These are phyloP conservation scores for Mortierella sp. DNA, from an alignment of 371 early-diverging fungal species.

Conservation along the genomic window DNA sequence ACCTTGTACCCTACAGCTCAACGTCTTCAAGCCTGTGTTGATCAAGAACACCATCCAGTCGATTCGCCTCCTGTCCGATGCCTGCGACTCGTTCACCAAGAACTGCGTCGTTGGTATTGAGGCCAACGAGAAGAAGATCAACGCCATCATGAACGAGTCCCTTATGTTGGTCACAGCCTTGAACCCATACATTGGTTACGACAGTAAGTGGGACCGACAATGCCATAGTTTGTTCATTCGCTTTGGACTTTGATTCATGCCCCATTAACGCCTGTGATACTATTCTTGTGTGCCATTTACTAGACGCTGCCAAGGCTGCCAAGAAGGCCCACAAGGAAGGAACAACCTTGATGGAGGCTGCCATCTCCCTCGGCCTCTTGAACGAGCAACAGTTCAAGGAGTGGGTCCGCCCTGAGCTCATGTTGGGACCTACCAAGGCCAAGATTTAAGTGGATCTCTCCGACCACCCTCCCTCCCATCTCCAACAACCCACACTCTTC, in stretches of 20 bases:
- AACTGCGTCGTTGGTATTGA: conserved; percentile 94
- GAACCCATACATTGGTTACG: conserved; percentile 89
- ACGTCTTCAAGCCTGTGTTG: conserved; percentile 98
- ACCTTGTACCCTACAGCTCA: no score
- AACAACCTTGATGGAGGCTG: conserved; percentile 84
- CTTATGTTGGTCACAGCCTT: conserved; percentile 93
- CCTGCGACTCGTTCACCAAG: conserved; percentile 84
- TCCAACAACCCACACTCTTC: no score
- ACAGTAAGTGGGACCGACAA: conserved; percentile 56
- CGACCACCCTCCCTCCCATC: no score
- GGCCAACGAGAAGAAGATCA: conserved; percentile 90
- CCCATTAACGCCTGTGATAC: no score
- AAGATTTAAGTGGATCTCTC: conserved; percentile 25
- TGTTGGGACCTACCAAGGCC: conserved; percentile 72
- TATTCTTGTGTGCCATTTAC: conserved; percentile 4
- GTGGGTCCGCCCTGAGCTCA: conserved; percentile 92
- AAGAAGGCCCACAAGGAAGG: conserved; percentile 95
- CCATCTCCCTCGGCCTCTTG: conserved; percentile 81
- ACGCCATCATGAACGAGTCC: conserved; percentile 83
- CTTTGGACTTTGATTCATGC: no score
- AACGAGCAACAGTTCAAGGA: conserved; percentile 89
- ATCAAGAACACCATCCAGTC: conserved; percentile 95
- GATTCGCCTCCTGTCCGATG: conserved; percentile 86
- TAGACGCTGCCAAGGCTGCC: conserved; percentile 89
- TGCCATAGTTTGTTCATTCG: no score